phyloP scores from a whole-genome alignment of 2,329 filamentous ascomycete species.

The Penicillium nordicum region DNA sequence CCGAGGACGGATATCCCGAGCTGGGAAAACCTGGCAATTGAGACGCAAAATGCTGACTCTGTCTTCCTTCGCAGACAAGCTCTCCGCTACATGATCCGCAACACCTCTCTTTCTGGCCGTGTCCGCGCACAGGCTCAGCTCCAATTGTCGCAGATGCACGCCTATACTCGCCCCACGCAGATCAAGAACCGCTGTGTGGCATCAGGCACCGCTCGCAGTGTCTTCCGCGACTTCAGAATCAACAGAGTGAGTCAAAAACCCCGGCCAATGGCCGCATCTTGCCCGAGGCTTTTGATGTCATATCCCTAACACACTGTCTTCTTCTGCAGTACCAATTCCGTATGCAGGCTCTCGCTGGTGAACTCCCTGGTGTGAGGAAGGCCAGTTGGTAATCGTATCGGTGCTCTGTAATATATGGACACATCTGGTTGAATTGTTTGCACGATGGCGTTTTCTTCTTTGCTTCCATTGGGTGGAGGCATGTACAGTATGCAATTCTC shows the following conservation, averaged over 20 bases:
- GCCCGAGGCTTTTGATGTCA: not conserved
- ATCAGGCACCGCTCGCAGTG: constrained; percentile 83
- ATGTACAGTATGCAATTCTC: constrained; percentile 26
- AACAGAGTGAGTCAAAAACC: constrained; percentile 65
- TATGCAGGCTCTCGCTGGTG: constrained; percentile 78
- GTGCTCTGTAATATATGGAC: constrained; percentile 12
- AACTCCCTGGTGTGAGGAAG: constrained; percentile 89
- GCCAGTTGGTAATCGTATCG: constrained; percentile 74
- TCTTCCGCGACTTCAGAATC: constrained; percentile 92
- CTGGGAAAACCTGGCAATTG: not conserved
- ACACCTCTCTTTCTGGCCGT: constrained; percentile 77
- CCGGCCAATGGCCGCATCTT: not conserved
- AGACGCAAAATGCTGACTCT: constrained; percentile 1
- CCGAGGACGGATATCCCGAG: too few relatives aligned
- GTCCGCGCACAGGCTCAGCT: constrained; percentile 89
- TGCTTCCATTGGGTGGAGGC: constrained; percentile 17
- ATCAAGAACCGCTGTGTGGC: constrained; percentile 91
- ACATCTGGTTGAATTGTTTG: constrained; percentile 19
- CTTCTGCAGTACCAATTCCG: constrained; percentile 79
- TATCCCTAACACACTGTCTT: constrained; percentile 19
- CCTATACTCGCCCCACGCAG: constrained; percentile 89
- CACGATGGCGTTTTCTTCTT: constrained; percentile 29
- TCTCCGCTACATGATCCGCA: constrained; percentile 87
- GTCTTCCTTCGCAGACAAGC: constrained; percentile 65
- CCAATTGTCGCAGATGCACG: constrained; percentile 90